Evolutionary conservation across 345 rosid species (phyloP), one percentile per base, ranked within the genome.

Genomic region (Citrus trifoliata): DNA sequence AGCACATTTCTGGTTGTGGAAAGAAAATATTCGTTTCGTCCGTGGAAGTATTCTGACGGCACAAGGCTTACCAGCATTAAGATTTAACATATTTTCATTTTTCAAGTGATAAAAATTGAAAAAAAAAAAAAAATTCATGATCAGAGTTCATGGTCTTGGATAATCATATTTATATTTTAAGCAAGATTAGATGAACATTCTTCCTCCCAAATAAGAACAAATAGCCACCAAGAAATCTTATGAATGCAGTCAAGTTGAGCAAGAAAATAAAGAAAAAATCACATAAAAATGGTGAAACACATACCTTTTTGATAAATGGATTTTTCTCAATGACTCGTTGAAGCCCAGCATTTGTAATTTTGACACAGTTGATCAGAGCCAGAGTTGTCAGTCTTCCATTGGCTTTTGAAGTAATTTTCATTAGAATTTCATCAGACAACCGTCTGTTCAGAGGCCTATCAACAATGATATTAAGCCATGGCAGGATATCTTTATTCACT

Each of bases 321-420:
- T 96, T 96, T 5, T 80, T 77, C 38, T 85, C 84, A 0, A 86
- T 13, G 38, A 91, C 90, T 53, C 81, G 77, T 14, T 76, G 88
- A 37, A 95, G 90, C 4, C 92, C 97, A 42, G 81, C 87, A 78
- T 92, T 90, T n/a, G 93, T 90, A 37, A 93, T 71, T 37, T 81
- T 83, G 4, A 46, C 48, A 82, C 95, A 95, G 35, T 82, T 80
- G 6, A 83, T 78, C 10, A 93, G 85, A 58, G 73, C 78, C 74
- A 92, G 79, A 74, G 77, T 84, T 46, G 79, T 85, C 30, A 95
- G 75, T 73, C 83, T 90, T 10, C 92, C 95, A 24, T 85, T 70
- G 2, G 92, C 89, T 76, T 83, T 90, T 0, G 89, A 83, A 73
- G 91, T 42, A 42, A 93, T 14, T 46, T 85, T 74, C 51, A 71